Percentiles rank a stretch among this genome's conserved stretches.
phyloP scores from a whole-genome alignment of 768 basidiomycete species.

The Boletus pseudopeckii region DNA sequence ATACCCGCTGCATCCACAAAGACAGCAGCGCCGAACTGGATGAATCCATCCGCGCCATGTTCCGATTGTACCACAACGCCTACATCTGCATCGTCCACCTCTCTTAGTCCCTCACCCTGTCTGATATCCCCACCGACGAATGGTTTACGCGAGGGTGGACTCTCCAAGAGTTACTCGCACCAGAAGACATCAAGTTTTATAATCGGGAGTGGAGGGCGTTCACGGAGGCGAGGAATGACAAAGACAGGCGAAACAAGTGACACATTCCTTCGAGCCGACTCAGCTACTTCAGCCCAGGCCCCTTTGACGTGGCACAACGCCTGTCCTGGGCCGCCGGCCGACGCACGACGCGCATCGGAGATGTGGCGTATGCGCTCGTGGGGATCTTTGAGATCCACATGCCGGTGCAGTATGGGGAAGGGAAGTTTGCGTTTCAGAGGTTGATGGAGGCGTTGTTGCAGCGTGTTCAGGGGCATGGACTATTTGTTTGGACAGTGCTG shows the following conservation, averaged over 20 bases:
- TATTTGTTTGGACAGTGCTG: constrained; percentile 9
- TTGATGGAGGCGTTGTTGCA: constrained; percentile 9
- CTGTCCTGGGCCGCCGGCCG: constrained; percentile 19
- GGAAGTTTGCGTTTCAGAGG: constrained; percentile 21
- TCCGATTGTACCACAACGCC: too few species aligned
- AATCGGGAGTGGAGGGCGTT: constrained; percentile 5
- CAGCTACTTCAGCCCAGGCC: constrained; percentile 1
- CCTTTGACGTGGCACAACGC: constrained; percentile 1
- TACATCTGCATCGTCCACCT: too few species aligned
- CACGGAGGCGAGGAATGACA: constrained; percentile 4
- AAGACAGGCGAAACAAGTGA: not conserved
- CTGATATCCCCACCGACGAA: too few species aligned
- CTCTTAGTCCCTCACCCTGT: too few species aligned
- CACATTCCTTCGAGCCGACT: not conserved
- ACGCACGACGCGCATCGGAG: constrained; percentile 23
- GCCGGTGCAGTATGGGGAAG: constrained; percentile 25
- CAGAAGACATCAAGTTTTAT: constrained; percentile 17
- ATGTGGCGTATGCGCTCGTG: constrained; percentile 25
- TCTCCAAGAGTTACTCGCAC: constrained; percentile 19
- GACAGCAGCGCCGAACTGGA: constrained; percentile 22
- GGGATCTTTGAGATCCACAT: constrained; percentile 20
- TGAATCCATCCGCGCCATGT: constrained; percentile 27
- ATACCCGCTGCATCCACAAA: constrained; percentile 26
- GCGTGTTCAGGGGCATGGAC: not conserved
- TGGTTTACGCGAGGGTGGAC: constrained; percentile 23